Evolutionary conservation across 192 early-diverging fungal genomes (phyloP), one percentile per base, ranked within the genome.

Genomic region (Geosiphon pyriformis): DNA sequence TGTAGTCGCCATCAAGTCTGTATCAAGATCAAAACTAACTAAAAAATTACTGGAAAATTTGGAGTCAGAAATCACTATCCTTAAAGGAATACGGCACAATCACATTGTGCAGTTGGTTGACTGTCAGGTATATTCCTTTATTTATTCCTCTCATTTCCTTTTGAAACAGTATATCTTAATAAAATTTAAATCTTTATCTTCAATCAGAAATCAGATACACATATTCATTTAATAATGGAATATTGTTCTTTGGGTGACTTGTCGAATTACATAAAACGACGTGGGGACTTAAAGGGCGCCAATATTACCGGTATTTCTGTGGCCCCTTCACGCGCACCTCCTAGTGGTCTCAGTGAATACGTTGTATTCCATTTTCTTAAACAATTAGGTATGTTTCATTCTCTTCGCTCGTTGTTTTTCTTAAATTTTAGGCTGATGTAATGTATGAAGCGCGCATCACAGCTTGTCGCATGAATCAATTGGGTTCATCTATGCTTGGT

Each of bases 161-260:
- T 32, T 30, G 32, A 27, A 15, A 6, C 53, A 55, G n/a, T 22
- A 55, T 26, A 26, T 11, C 20, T 11, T 26, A 8, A 55, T n/a
- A n/a, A n/a, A n/a, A n/a, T n/a, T n/a, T n/a, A n/a, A n/a, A n/a
- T n/a, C n/a, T n/a, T n/a, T n/a, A n/a, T n/a, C 53, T 55, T 8
- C 10, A 26, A 11, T 20, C 65, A 92, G 88, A 95, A 96, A 84
- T 91, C 92, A 10, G 88, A 91, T 54, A 87, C 86, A 59, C 90
- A 96, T 69, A 97, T 99, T 54, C 91, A 98, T 72, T 80, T 99
- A 54, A 82, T 99, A 12, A 97, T 99, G 95, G 95, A 99, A 74
- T 99, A 89, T 66, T 99, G 97, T 73, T 82, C 87, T n/a, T 67
- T 94, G 67, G 97, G 97, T 35, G 97, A 99, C 68, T 81, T 99